Evolutionary conservation across 768 basidiomycete species (phyloP), one percentile per base, ranked within the genome.

Genomic region (Gymnopilus junonius): DNA sequence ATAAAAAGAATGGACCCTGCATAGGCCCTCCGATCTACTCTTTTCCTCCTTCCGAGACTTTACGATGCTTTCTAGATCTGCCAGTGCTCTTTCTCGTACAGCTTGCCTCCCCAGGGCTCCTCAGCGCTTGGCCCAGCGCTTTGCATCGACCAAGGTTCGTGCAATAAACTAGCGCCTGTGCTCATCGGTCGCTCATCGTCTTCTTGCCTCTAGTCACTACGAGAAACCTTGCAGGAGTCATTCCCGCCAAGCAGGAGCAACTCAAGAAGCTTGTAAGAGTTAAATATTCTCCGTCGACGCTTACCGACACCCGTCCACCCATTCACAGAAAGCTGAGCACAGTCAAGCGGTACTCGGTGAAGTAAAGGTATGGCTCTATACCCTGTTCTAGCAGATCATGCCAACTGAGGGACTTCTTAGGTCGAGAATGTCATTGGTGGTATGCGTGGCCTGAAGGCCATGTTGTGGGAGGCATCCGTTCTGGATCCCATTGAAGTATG

Each of bases 381-480:
- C 55, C 42, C 27, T 23, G 25, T 57, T 15, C 42, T 11, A 27
- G 39, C 42, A 23, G 14, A 17, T 43, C 6, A 43, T 8, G 35
- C 25, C 7, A 66, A 62, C 71, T 58, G 74, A 63, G 51, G 40
- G 63, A 29, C 11, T 48, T 63, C 63, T 42, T 59, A 94, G 92
- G 88, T 97, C 20, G 93, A 95, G 74, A 91, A 96, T 71, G 84
- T 95, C 67, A 85, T 95, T 55, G 95, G 95, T 54, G 94, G 94
- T n/a, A 94, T 94, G 92, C 84, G 93, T 48, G 92, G 93, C 8
- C 72, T 94, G 67, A 94, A 96, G 77, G 90, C 93, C 57, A 96
- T 99, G 92, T 87, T 99, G 58, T 99, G 97, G 97, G 97, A 99
- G 69, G 94, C 96, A 31, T 99, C 97, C 21, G 97, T 99, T 39